Percentiles rank a stretch among this genome's conserved stretches.
Conservation (phyloP, 2,329 filamentous ascomycete species). For the Niveomyces coronatus region DNA sequence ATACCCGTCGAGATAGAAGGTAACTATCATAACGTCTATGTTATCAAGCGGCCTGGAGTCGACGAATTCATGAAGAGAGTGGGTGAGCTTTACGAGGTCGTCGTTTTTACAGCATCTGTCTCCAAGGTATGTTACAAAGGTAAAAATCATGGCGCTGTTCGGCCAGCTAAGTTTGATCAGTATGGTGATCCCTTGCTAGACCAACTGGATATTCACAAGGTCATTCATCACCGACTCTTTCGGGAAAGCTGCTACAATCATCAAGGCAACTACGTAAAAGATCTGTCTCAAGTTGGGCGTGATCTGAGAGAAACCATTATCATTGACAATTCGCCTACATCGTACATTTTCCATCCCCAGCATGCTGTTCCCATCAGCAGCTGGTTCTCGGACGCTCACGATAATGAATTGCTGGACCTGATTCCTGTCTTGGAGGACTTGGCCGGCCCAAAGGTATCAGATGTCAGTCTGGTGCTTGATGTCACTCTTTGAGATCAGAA, state of each 20-base stretch:
- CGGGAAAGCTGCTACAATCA: slow-evolving; percentile 99
- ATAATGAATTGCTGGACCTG: slow-evolving; percentile 94
- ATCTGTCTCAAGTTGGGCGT: slow-evolving; percentile 90
- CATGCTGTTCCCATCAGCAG: slow-evolving; percentile 98
- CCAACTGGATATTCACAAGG: slow-evolving; percentile 92
- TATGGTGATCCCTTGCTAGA: slow-evolving; percentile 95
- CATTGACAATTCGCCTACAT: slow-evolving; percentile 98
- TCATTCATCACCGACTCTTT: slow-evolving; percentile 93
- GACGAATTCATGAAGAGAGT: slow-evolving; percentile 99
- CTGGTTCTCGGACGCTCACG: slow-evolving; percentile 99
- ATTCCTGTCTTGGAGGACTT: slow-evolving; percentile 98
- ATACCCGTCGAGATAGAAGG: slow-evolving; percentile 98
- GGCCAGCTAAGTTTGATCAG: slow-evolving; percentile 37
- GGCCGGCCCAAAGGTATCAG: slow-evolving; percentile 75
- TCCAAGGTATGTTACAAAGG: slow-evolving; percentile 74
- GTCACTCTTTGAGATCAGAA: slow-evolving; percentile 56
- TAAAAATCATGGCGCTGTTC: too few relatives aligned
- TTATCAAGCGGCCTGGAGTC: slow-evolving; percentile 97
- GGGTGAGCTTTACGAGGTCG: slow-evolving; percentile 94
- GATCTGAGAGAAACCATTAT: slow-evolving; percentile 97
- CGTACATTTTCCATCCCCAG: slow-evolving; percentile 98
- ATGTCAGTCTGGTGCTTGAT: slow-evolving; percentile 96
- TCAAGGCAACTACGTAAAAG: slow-evolving; percentile 98
- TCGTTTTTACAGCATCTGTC: slow-evolving; percentile 96
- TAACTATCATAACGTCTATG: slow-evolving; percentile 98